Conservation (phyloP, 257 asterid species). For the Fraxinus quadrangulata region DNA sequence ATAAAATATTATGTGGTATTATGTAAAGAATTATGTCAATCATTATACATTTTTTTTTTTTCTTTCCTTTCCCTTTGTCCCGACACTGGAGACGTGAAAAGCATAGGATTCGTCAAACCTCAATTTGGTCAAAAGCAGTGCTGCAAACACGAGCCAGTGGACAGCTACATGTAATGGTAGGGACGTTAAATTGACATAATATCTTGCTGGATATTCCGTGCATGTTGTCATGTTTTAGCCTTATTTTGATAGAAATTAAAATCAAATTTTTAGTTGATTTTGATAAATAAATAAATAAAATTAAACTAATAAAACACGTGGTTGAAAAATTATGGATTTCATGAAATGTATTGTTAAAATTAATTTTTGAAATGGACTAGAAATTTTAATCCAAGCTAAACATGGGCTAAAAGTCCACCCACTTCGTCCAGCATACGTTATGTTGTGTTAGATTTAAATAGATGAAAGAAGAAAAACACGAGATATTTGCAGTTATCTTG, state of each 20-base stretch:
- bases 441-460: neutral
- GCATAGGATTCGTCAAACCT: slow-evolving; percentile 54
- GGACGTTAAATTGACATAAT: slow-evolving; percentile 21
- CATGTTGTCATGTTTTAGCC: slow-evolving; percentile 7
- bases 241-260: too few species aligned
- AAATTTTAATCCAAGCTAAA: too few species aligned
- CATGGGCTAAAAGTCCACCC: too few species aligned
- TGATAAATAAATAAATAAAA: too few species aligned
- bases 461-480: neutral
- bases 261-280: too few species aligned
- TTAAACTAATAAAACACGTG: too few species aligned
- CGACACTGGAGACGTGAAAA: slow-evolving; percentile 14
- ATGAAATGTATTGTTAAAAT: too few species aligned
- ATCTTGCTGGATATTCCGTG: slow-evolving; percentile 20
- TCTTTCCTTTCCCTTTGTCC: slow-evolving; percentile 23
- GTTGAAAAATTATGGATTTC: too few species aligned
- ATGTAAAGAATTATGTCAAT: too few species aligned
- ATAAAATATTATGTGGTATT: too few species aligned
- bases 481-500: neutral
- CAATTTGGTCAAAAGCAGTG: slow-evolving; percentile 43
- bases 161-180: slow-evolving; percentile 22
- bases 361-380: too few species aligned
- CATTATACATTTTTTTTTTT: too few species aligned
- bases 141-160: slow-evolving; percentile 25
- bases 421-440: neutral